These are phyloP conservation scores for Cylindrotheca closterium DNA, from an alignment of 108 stramenopile genomes.

Conservation along the genomic window DNA sequence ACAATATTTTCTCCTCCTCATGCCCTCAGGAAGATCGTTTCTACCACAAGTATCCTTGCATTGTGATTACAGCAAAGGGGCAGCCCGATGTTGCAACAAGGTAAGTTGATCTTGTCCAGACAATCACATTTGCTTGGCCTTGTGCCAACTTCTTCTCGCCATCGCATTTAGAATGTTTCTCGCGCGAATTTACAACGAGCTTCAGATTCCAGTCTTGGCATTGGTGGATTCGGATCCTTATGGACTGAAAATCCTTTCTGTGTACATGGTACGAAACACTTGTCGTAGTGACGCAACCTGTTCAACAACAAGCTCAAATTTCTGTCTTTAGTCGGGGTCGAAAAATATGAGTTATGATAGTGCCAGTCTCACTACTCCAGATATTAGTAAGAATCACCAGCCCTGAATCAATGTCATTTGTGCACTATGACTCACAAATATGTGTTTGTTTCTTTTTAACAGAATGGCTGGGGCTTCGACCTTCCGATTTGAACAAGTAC, in stretches of 20 bases:
- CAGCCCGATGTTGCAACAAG: constrained; percentile 93
- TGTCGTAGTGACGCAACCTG: too few species aligned
- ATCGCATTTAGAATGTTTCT: constrained; percentile 86
- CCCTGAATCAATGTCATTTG: neutral
- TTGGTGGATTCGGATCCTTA: constrained; percentile 98
- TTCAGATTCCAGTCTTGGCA: constrained; percentile 94
- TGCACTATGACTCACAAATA: neutral
- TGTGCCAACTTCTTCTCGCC: too few species aligned
- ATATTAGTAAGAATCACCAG: constrained; percentile 88
- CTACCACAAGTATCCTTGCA: constrained; percentile 96
- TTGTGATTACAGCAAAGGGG: constrained; percentile 97
- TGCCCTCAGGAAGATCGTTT: constrained; percentile 86
- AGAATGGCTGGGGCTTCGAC: constrained; percentile 86
- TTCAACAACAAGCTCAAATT: too few species aligned
- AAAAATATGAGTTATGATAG: constrained; percentile 97
- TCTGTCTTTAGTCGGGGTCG: constrained; percentile 42
- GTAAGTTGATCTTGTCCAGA: neutral
- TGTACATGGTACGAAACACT: constrained; percentile 90
- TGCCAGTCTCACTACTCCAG: constrained; percentile 93
- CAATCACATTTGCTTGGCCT: too few species aligned
- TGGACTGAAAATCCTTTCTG: constrained; percentile 95
- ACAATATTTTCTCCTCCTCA: neutral
- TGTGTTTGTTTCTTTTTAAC: neutral
- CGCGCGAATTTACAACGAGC: constrained; percentile 70
- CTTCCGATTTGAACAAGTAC: constrained; percentile 89